Evolutionary conservation across 2,329 filamentous ascomycete species (phyloP), one percentile per base, ranked within the genome.

Genomic region (Cladophialophora bantiana): DNA sequence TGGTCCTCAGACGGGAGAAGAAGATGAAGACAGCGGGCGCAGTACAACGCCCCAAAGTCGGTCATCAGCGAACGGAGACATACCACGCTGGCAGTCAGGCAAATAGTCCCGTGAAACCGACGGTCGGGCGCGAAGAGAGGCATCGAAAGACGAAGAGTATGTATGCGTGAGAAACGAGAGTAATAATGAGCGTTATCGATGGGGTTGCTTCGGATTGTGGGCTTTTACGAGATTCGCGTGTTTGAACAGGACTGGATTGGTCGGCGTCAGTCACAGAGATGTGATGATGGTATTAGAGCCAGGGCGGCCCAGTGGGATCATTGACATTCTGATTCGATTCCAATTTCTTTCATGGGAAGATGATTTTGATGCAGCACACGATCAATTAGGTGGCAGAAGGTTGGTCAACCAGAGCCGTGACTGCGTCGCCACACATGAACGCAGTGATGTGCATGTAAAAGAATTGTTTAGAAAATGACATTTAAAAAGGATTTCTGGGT

Each of bases 1-100:
- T 88, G 71, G 85, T 89, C 4, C 81, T 89, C 48, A 80, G 79
- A 67, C 78, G 78, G n/a, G 80, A 83, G 69, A 76, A 77, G 57
- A 79, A 68, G 34, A 38, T 66, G 38, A 68, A 71, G 50, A 57
- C 62, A 3, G 63, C 61, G 4, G 36, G 53, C 32, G 31, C 50
- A 20, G 26, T 34, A 18, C 35, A 64, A 20, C 66, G 66, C 36
- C 67, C 62, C 56, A 63, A 57, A 34, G 52, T 35, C 26, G 72
- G 71, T 20, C 71, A 73, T 45, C 40, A 68, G 40, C 68, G 72
- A 50, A 72, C 71, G 13, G 72, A 74, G 54, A 73, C 72, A 45
- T 73, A 74, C 61, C 70, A 73, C 31, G 52, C 70, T 9, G 66
- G 64, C n/a, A 71, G 68, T 58, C 72, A 73, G 60, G 59, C 70